A percentile compares a stretch with the other conserved stretches of the same genome.
These are phyloP conservation scores for Geotrichum histeridarum DNA, from an alignment of 1,139 yeast species.

Conservation along the genomic window DNA sequence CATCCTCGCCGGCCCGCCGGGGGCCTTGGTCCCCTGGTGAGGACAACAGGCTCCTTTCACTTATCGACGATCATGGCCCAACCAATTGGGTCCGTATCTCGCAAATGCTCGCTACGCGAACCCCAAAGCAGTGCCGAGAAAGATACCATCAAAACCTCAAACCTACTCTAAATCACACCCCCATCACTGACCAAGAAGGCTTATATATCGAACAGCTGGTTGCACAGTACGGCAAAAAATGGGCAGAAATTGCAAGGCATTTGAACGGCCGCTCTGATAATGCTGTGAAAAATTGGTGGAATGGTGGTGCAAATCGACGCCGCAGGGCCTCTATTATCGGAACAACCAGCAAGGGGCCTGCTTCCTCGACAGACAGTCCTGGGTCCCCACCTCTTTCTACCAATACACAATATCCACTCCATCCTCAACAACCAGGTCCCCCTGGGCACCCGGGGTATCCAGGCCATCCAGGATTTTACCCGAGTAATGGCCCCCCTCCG, in stretches of 20 bases:
- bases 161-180: constrained; percentile 74
- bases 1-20: constrained; percentile 37
- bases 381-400: not conserved
- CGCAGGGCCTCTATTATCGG: constrained; percentile 45
- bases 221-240: constrained; percentile 73
- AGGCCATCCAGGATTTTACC: not conserved
- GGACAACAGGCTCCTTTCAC: constrained; percentile 64
- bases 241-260: constrained; percentile 94
- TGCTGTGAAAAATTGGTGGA: constrained; percentile 96
- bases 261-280: constrained; percentile 83
- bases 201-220: constrained; percentile 73
- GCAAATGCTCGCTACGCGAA: constrained; percentile 64
- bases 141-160: constrained; percentile 88
- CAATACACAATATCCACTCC: not conserved
- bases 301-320: constrained; percentile 81
- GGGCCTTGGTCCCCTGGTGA: constrained; percentile 93
- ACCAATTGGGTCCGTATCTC: constrained; percentile 88
- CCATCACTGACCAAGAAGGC: constrained; percentile 84
- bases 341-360: not conserved
- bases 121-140: constrained; percentile 91
- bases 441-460: not conserved
- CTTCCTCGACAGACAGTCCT: not conserved
- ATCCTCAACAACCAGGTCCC: not conserved
- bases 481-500: not conserved
- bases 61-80: constrained; percentile 73